Conservation (phyloP, 2,329 filamentous ascomycete genomes). For the Fusarium sp. region DNA sequence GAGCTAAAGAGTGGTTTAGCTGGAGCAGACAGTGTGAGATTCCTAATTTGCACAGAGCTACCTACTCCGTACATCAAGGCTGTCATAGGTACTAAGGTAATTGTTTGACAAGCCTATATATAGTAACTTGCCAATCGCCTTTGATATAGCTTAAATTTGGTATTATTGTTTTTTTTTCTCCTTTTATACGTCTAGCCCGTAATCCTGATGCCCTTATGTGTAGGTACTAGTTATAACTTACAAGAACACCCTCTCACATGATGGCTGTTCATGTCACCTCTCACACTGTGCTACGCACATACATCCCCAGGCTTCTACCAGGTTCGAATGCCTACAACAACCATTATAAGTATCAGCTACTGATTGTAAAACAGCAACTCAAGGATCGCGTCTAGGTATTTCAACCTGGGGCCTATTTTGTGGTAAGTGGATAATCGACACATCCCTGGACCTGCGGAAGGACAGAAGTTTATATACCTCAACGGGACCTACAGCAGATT, state of each 20-base stretch:
- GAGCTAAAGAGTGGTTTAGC: conserved; percentile 11
- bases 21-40: conserved; percentile 8
- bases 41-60: neutral
- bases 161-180: neutral
- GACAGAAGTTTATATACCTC: conserved; percentile 28
- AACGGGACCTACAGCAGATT: conserved; percentile 6
- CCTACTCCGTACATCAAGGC: neutral
- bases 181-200: neutral
- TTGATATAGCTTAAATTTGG: neutral
- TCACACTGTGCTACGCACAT: conserved; percentile 19
- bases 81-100: too few species aligned
- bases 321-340: conserved; percentile 2
- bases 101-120: neutral
- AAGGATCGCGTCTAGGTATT: neutral
- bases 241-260: neutral
- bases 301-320: conserved; percentile 4
- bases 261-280: conserved; percentile 22
- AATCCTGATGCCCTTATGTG: neutral
- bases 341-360: conserved; percentile 1
- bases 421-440: conserved; percentile 1
- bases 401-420: neutral
- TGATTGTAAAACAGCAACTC: neutral
- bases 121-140: neutral
- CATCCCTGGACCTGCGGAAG: neutral
- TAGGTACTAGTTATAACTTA: too few species aligned